Conservation (phyloP, 805 yeast species). For the Suhomyces xylopsoci region DNA sequence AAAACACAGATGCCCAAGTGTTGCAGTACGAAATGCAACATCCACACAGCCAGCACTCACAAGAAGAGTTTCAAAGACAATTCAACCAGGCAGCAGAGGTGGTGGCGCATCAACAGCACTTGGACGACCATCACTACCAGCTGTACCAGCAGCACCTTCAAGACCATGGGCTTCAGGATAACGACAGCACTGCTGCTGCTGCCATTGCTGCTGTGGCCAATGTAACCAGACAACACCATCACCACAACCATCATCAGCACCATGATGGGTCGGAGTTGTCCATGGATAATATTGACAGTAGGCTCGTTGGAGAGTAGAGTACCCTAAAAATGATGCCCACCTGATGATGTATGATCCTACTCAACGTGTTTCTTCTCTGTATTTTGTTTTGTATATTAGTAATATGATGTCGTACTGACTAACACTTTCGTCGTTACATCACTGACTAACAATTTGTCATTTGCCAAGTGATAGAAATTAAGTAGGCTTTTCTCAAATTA, state of each 20-base stretch:
- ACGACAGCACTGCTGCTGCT: conserved; percentile 28
- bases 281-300: conserved; percentile 44
- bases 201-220: conserved; percentile 42
- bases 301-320: conserved; percentile 42
- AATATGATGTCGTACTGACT: background rate
- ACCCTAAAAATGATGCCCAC: background rate
- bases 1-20: conserved; percentile 17
- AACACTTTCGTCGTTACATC: background rate
- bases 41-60: conserved; percentile 17
- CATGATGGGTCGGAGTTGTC: conserved; percentile 31
- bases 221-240: conserved; percentile 25
- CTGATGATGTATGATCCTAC: background rate
- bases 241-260: conserved; percentile 22
- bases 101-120: conserved; percentile 19
- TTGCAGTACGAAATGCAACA: conserved; percentile 21
- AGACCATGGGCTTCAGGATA: conserved; percentile 24
- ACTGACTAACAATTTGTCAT: too few species aligned
- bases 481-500: too few species aligned
- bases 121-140: conserved; percentile 26
- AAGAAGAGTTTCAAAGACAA: conserved; percentile 15
- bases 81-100: conserved; percentile 13
- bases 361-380: background rate
- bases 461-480: too few species aligned
- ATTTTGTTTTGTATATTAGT: conserved; percentile 15
- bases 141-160: conserved; percentile 27